Base-by-base conservation (phyloP, 306 rosid genomes). In the Corylus avellana region DNA sequence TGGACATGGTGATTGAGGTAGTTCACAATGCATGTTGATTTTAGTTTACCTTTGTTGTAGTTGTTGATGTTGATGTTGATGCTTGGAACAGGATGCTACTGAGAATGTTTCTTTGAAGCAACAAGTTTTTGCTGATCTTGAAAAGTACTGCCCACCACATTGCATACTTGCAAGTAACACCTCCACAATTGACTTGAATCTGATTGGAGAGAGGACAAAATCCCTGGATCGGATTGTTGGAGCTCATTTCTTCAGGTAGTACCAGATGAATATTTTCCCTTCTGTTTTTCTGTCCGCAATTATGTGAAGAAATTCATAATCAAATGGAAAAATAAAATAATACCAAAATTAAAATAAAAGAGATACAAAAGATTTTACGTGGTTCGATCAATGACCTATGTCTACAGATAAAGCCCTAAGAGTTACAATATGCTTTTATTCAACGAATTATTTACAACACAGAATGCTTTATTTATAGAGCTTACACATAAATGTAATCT, bases 1-100 rank as follows among this genome's bases (percentile, higher is more conserved):
- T 95, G 72, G 98, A 95, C 90, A 77, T 95, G 92, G 98, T 93
- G 80, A 95, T 95, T 70, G 99, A 95, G 99, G 99, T 93, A 77
- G 58, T 77, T 81, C n/a, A 0, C 2, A 53, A 17, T 13, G 58
- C 64, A 74, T 54, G 73, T 77, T 58, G 13, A 17, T 67, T 77
- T 71, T 25, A 29, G 32, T 1, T 29, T 29, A 29, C 32, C 32
- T 29, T 72, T 61, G 39, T 68, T 58, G 17, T 71, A 80, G 37
- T 51, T 12, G 53, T 32, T 29, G 1, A 1, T 29, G 32, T 2
- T 29, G 46, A 61, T 44, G 53, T 87, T 77, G 66, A 75, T 87
- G 82, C 58, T 67, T 79, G 86, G 75, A 86, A 82, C 94, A 95
- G 99, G 99, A 97, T 74, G 96, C 90, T 84, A 83, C 90, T 77